Base-by-base conservation (phyloP, 1,284 basidiomycete genomes). In the Rhodotorula glutinis region DNA sequence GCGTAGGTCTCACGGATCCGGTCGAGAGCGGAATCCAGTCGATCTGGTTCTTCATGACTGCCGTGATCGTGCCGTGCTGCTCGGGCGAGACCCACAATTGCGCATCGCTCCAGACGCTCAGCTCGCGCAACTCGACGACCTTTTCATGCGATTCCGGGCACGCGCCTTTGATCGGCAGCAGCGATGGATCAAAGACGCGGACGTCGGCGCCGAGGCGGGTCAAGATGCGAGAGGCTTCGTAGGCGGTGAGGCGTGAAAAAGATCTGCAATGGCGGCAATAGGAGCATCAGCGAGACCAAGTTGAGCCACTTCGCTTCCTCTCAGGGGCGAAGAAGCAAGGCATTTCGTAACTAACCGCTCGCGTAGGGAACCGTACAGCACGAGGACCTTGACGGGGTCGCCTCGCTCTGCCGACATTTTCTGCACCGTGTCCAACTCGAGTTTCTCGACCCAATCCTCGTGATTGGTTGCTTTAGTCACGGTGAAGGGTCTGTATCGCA, bases 31-130 rank as follows among this genome's bases (percentile, higher is more conserved):
- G 79, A 53, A 80, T 79, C 77, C 78, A 79, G 57, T 79, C 78
- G 58, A 79, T 78, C 65, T 79, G 79, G 38, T 77, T 80, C 74
- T 80, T 80, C 58, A 80, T 71, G 14, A 79, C 77, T 7, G 76
- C 79, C 4, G 79, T 80, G 27, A 80, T 75, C 5, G 76, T 77
- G 2, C 79, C 77, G 51, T 77, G 74, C 61, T 80, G 79, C 62
- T 80, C 79, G 0, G 79, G 79, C 8, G 71, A 75, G 51, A 71
- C 75, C 78, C 79, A 79, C 46, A 80, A 73, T 30, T 79, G 76
- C 0, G 74, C 78, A 30, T 80, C 75, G 33, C 75, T 76, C 65
- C 59, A 65, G 23, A 51, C 53, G 57, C 43, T 41, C 51, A 79
- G 62, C 30, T 64, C 53, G 9, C 78, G 52, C n/a, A 79, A 59